Percentiles rank a stretch among this genome's conserved stretches.
phyloP scores from a whole-genome alignment of 116 monocot genomes.

The Zostera marina region DNA sequence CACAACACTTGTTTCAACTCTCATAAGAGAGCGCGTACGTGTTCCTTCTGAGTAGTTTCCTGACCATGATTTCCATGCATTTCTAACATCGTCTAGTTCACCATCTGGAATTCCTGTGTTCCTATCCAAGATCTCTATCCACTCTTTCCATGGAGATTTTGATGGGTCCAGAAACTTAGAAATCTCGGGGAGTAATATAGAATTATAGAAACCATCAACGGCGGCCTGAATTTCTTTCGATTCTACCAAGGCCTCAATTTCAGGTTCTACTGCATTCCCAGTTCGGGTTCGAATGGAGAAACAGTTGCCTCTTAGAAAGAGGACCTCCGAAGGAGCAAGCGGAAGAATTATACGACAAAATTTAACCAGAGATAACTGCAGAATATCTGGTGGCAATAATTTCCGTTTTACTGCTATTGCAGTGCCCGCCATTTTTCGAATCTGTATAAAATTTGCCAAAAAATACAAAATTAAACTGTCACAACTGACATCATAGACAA shows the following conservation, averaged over 20 bases:
- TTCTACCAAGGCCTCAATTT: slow-evolving; percentile 39
- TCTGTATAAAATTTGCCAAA: slow-evolving; percentile 20
- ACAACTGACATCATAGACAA: background rate
- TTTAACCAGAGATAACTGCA: slow-evolving; percentile 60
- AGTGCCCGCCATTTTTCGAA: slow-evolving; percentile 92
- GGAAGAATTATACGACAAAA: slow-evolving; percentile 76
- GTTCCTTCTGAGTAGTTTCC: background rate
- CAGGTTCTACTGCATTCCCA: slow-evolving; percentile 35
- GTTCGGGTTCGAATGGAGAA: slow-evolving; percentile 30
- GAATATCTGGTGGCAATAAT: slow-evolving; percentile 55
- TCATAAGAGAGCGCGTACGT: background rate
- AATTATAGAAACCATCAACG: slow-evolving; percentile 45
- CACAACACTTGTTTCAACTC: no score
- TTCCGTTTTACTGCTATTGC: slow-evolving; percentile 77
- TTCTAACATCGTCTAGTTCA: slow-evolving; percentile 54
- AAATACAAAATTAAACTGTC: background rate
- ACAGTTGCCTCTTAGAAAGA: slow-evolving; percentile 43
- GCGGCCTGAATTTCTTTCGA: slow-evolving; percentile 38
- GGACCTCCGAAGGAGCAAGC: slow-evolving; percentile 69
- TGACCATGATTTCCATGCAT: slow-evolving; percentile 49
- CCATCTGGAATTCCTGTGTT: slow-evolving; percentile 41
- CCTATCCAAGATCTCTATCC: slow-evolving; percentile 52
- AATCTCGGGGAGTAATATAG: slow-evolving; percentile 41
- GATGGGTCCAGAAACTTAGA: slow-evolving; percentile 62
- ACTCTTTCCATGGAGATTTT: slow-evolving; percentile 64